Evolutionary conservation across 2,329 filamentous ascomycete species (phyloP), one percentile per base, ranked within the genome.

Genomic region (Calycina herbarum): DNA sequence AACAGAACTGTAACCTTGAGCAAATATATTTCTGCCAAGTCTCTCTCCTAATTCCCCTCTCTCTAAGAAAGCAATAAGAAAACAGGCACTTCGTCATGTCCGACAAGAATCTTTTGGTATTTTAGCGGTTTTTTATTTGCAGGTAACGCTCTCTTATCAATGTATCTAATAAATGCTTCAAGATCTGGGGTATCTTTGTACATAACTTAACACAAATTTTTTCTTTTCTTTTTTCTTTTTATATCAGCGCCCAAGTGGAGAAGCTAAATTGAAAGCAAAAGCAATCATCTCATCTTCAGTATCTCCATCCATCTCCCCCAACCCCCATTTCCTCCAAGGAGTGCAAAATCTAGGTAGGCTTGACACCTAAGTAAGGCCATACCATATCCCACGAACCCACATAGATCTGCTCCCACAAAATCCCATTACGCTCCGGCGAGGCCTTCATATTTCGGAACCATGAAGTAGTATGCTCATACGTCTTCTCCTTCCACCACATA

Each of bases 121-220:
- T 33, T 33, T 8, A 33, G 3, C 5, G 27, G 31, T 33, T 6
- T 33, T 38, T 13, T 38, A 11, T 38, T 38, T 38, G 35, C 7
- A 38, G 35, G 35, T 4, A 38, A 38, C 4, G 35, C 35, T 38
- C 35, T 10, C 35, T 29, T 38, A 38, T 38, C 13, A 38, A 38
- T 38, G 4, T 38, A 38, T 38, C 45, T 51, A 51, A 51, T 24
- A n/a, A 51, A 51, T 24, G 45, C 45, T 51, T 24, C 45, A 27
- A 20, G 45, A 51, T 20, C 45, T 11, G n/a, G 45, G 45, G 45
- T 51, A 51, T 51, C 45, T 51, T 51, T 51, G 20, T 51, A 51
- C 45, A 51, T 24, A 11, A 51, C n/a, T 51, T 8, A 51, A 24
- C 11, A 51, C n/a, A 24, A 24, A 8, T 20, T 45, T 45, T 45